Evolutionary conservation across 31 red algal species (phyloP).

Genomic region (Asparagopsis taxiformis): DNA sequence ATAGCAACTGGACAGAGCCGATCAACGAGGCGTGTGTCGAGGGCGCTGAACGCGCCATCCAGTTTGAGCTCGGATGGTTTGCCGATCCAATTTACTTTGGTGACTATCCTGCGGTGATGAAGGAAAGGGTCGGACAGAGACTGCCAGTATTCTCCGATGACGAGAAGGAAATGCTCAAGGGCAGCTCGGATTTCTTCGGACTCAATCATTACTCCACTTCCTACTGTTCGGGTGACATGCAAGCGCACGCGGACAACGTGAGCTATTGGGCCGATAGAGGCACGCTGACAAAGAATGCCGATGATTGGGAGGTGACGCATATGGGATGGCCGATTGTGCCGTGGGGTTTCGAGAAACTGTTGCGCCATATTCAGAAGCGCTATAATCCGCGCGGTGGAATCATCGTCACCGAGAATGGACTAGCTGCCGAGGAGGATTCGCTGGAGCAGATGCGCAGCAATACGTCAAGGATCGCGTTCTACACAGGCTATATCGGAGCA

Average conservation of each 20-base stretch:
- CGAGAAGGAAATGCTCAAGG: constrained; percentile 42
- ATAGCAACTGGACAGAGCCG: constrained; percentile 51
- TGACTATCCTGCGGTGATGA: constrained; percentile 62
- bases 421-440: constrained; percentile 30
- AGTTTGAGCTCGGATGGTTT: constrained; percentile 79
- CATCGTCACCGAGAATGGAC: constrained; percentile 72
- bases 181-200: constrained; percentile 66
- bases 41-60: constrained; percentile 24
- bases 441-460: constrained; percentile 22
- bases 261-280: constrained; percentile 14
- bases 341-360: constrained; percentile 45
- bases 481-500: constrained; percentile 39
- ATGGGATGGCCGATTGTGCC: constrained; percentile 86
- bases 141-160: constrained; percentile 46
- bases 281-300: not conserved
- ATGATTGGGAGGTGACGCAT: constrained; percentile 44
- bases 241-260: not conserved
- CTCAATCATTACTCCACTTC: constrained; percentile 66
- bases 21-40: constrained; percentile 5
- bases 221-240: not conserved
- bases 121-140: constrained; percentile 8
- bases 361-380: constrained; percentile 36
- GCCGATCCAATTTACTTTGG: constrained; percentile 59
- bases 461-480: constrained; percentile 26
- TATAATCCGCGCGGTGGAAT: constrained; percentile 50